Evolutionary conservation across 306 rosid genomes (phyloP), one percentile per base, ranked within the genome.

Genomic region (Cicer cuneatum): DNA sequence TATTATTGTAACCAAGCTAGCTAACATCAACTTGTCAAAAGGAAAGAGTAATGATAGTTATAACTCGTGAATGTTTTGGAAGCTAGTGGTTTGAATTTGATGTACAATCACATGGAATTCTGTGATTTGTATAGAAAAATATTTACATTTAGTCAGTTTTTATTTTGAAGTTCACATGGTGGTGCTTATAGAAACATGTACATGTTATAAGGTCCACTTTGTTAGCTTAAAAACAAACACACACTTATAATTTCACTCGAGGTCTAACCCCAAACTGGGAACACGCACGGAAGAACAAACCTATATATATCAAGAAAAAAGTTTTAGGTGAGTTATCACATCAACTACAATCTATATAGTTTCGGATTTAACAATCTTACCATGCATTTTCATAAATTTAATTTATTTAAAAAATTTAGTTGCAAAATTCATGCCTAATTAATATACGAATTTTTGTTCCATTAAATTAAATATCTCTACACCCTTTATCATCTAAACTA

Each of bases 141-240:
- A 1, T 35, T 69, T 40, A 59, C 66, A 39, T 71, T 16, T 38
- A 33, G 84, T 74, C 46, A 57, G 73, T 80, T 68, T 78, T 83
- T 79, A n/a, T 66, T 21, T 2, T 21, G 1, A 73, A 68, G 68
- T 75, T 90, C 97, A 92, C 98, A 87, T 91, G 98, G 82, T 37
- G 15, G 16, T 88, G 92, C 83, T 85, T 75, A 86, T 62, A 67
- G 87, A 78, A 89, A 84, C 84, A 86, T 81, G 64, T 81, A 90
- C 99, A 92, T 12, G 77, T 21, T 21, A 21, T 21, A 19, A 80
- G 92, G 90, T 80, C 96, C 99, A 88, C 96, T 77, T 78, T 88
- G 95, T 78, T 87, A 49, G 78, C 83, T 79, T 79, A 65, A 88
- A 85, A 78, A 72, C 89, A 84, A 86, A 87, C 97, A 92, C 60